Conservation (phyloP, 2,329 filamentous ascomycete genomes). For the Xylaria sp. region DNA sequence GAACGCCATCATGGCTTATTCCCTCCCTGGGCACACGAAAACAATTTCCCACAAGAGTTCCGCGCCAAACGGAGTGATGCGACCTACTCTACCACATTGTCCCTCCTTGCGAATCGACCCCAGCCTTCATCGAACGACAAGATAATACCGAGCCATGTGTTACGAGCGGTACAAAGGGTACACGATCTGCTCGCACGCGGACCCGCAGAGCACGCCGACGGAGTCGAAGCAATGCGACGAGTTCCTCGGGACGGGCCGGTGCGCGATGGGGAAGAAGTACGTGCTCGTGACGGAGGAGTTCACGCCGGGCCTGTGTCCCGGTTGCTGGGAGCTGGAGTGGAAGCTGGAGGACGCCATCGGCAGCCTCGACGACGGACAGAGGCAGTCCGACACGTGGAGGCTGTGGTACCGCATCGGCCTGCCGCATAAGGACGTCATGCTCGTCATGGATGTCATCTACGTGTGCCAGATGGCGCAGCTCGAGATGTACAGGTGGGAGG, state of each 20-base stretch:
- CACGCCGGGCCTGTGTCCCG: background rate
- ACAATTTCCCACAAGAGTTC: background rate
- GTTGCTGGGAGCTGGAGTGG: background rate
- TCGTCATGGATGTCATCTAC: constrained; percentile 4
- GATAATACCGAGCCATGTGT: constrained; percentile 9
- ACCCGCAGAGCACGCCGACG: constrained; percentile 19
- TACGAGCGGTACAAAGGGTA: constrained; percentile 24
- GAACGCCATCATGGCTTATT: background rate
- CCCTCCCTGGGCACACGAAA: background rate
- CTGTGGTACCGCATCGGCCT: constrained; percentile 27
- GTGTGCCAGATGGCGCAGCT: background rate
- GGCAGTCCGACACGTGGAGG: constrained; percentile 14
- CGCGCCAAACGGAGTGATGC: background rate
- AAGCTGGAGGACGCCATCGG: constrained; percentile 14
- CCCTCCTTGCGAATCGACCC: background rate
- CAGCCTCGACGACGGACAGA: constrained; percentile 1
- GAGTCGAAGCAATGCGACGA: constrained; percentile 6
- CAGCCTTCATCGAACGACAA: background rate
- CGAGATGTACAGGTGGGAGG: constrained; percentile 11
- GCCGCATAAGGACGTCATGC: background rate
- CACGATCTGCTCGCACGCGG: constrained; percentile 12
- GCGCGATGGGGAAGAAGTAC: constrained; percentile 16
- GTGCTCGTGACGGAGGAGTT: background rate
- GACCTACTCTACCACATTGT: background rate
- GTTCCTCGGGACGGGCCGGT: background rate